Evolutionary conservation across 805 yeast genomes (phyloP).

Genomic region (Metschnikowia noctiluminum): DNA sequence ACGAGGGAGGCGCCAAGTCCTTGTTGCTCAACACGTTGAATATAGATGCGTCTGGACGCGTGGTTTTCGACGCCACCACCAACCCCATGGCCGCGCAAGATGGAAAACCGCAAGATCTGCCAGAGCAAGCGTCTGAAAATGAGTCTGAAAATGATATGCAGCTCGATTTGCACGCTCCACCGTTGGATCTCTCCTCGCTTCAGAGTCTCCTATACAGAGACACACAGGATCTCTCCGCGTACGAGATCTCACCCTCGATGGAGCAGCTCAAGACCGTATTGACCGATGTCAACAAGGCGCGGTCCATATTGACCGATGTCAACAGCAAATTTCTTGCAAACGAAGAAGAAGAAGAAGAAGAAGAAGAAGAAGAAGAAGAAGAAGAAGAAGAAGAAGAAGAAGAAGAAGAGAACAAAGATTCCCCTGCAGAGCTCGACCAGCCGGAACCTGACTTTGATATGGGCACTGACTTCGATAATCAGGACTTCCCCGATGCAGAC

Average conservation of each 20-base stretch:
- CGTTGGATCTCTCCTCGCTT: slow-evolving; percentile 12
- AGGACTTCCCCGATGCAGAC: slow-evolving; percentile 7
- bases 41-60: slow-evolving; percentile 50
- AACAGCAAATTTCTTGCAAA: slow-evolving; percentile 31
- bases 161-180: slow-evolving; percentile 18
- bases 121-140: neutral
- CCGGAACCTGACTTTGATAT: slow-evolving; percentile 22
- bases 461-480: slow-evolving; percentile 17
- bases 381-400: slow-evolving; percentile 10
- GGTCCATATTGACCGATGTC: slow-evolving; percentile 37
- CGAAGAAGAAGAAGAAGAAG: slow-evolving; percentile 11
- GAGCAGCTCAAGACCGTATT: slow-evolving; percentile 56
- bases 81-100: slow-evolving; percentile 19
- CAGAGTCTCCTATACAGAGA: slow-evolving; percentile 21
- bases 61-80: slow-evolving; percentile 63
- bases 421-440: neutral
- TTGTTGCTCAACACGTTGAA: slow-evolving; percentile 59
- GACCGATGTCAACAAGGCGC: slow-evolving; percentile 53
- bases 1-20: slow-evolving; percentile 80
- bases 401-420: slow-evolving; percentile 3
- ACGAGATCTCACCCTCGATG: slow-evolving; percentile 69
- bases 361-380: slow-evolving; percentile 10
- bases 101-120: slow-evolving; percentile 7
- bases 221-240: slow-evolving; percentile 20
- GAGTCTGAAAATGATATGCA: slow-evolving; percentile 11